These are phyloP conservation scores for Tricholomella constricta DNA, from an alignment of 768 basidiomycete species.

Conservation along the genomic window DNA sequence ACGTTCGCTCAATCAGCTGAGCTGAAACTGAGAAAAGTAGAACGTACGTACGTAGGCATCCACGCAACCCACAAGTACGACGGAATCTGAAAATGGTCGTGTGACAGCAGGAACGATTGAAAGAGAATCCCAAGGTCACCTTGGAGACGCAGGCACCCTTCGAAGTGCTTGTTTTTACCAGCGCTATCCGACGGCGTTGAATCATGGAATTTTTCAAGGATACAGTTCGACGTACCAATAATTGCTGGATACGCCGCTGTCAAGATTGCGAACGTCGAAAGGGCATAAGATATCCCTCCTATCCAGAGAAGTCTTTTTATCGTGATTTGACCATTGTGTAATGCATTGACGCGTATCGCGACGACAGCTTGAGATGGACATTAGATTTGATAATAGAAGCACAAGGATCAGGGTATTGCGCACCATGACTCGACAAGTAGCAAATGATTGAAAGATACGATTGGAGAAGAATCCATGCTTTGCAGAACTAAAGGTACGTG, in stretches of 20 bases:
- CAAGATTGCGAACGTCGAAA: conserved; percentile 2
- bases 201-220: neutral
- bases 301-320: conserved; percentile 9
- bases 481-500: conserved; percentile 11
- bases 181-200: neutral
- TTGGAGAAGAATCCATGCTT: conserved; percentile 10
- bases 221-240: neutral
- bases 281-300: conserved; percentile 7
- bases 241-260: neutral
- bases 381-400: neutral
- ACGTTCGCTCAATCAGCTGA: neutral
- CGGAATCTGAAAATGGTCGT: conserved; percentile 6
- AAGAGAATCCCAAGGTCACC: too few species aligned
- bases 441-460: conserved; percentile 11
- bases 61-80: conserved; percentile 11
- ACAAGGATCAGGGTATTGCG: neutral
- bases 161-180: neutral
- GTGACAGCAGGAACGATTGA: too few species aligned
- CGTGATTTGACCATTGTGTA: neutral
- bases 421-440: conserved; percentile 11
- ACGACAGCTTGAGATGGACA: conserved; percentile 6
- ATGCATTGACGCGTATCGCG: conserved; percentile 13
- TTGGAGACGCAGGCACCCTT: conserved; percentile 1
- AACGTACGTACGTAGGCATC: conserved; percentile 17
- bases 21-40: too few species aligned